A percentile compares a stretch with the other conserved stretches of the same genome.
Evolutionary conservation across 352 stramenopile species (phyloP).

Genomic region (Phytophthora foliorum): DNA sequence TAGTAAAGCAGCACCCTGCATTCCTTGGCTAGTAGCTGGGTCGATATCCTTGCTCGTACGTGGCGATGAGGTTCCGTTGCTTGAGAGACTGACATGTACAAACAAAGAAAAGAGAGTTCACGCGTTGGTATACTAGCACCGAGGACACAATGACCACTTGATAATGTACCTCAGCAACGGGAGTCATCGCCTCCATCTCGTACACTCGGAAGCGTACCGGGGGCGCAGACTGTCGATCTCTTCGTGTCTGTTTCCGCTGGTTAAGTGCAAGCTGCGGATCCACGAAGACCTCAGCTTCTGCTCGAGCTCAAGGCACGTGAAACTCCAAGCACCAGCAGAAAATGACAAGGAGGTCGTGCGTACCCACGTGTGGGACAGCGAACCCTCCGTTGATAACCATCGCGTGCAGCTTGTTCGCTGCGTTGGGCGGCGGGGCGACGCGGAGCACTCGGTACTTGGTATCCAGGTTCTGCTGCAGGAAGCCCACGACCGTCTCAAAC

Average conservation of each 20-base stretch:
- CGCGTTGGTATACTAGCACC: neutral
- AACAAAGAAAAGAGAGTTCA: neutral
- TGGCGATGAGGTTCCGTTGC: conserved; percentile 43
- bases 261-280: conserved; percentile 46
- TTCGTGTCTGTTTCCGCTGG: conserved; percentile 30
- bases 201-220: conserved; percentile 53
- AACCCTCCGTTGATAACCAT: conserved; percentile 70
- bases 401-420: conserved; percentile 36
- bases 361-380: conserved; percentile 67
- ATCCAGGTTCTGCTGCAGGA: conserved; percentile 56
- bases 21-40: conserved; percentile 1
- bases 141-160: too few relatives aligned
- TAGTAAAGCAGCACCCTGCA: neutral
- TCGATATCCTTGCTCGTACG: conserved; percentile 37
- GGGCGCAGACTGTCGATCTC: conserved; percentile 11
- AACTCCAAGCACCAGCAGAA: conserved; percentile 4
- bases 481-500: conserved; percentile 60
- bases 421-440: conserved; percentile 31
- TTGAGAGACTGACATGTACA: conserved; percentile 37
- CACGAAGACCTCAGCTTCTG: conserved; percentile 65
- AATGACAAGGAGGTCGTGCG: neutral
- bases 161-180: conserved; percentile 47
- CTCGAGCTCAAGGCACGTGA: neutral
- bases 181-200: conserved; percentile 48
- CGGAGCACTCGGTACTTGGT: conserved; percentile 66